Evolutionary conservation across 2,329 filamentous ascomycete species (phyloP), one percentile per base, ranked within the genome.

Genomic region (Cytospora piceicola): DNA sequence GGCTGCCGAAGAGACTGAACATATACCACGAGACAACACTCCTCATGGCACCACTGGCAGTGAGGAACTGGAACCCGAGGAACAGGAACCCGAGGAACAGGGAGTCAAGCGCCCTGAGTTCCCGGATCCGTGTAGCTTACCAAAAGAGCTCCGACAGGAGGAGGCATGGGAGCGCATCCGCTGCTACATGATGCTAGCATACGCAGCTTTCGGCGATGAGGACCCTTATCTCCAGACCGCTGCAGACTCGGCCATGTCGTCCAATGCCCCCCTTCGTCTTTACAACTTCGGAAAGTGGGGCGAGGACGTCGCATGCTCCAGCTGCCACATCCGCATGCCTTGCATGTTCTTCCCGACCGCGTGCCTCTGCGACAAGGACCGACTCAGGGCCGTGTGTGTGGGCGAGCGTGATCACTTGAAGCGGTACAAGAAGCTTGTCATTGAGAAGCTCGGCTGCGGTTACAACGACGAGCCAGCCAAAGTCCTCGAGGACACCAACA

Each of bases 341-440:
- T 53, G 57, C 1, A 59, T 66, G 36, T 63, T 57, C 42, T 66
- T 53, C 32, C 65, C 49, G 11, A 39, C 56, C 2, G 51, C 39
- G 2, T 53, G 39, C 20, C n/a, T 24, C 32, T 68, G 66, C 52
- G 66, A 68, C 59, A 42, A 55, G 17, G 65, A 64, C 27, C 51
- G 49, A 12, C 36, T 68, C 22, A 32, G 29, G 2, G 20, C 6
- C 6, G 32, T 52, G 32, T 39, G 36, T 7, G 4, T 32, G 4
- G 4, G 15, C 6, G 59, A 66, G 46, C 29, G n/a, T 20, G 64
- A 67, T n/a, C 51, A 63, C 39, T 32, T 53, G n/a, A 60, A 58
- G 59, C 15, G 24, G 4, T 36, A 14, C 4, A 63, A 58, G 63
- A 30, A n/a, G n/a, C 17, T 36, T 32, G 59, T 32, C 14, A 53